phyloP scores from a whole-genome alignment of 441 rosid species.

The Populus hybrid region DNA sequence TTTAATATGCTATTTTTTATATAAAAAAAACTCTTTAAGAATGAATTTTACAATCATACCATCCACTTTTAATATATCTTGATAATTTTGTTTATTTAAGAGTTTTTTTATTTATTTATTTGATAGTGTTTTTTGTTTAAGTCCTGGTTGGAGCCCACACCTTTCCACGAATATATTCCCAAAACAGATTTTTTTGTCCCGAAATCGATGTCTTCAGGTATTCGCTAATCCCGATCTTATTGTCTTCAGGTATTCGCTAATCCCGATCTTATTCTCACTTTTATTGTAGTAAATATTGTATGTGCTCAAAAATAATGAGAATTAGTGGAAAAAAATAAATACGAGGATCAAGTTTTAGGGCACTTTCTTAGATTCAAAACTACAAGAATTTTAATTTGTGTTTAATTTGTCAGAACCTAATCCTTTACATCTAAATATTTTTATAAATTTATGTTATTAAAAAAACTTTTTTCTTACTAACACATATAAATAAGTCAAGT shows the following conservation, averaged over 20 bases:
- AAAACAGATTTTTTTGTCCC: constrained; percentile 2
- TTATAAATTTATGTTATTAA: too few relatives aligned
- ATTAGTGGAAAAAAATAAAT: too few relatives aligned
- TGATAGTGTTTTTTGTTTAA: background rate
- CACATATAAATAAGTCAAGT: too few relatives aligned
- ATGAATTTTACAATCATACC: constrained; percentile 13
- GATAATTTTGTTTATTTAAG: constrained; percentile 5
- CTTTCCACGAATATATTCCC: background rate
- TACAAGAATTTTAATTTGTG: too few relatives aligned
- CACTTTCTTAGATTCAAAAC: too few relatives aligned
- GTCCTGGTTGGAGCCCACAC: background rate
- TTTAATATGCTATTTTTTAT: too few relatives aligned
- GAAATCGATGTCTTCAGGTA: background rate
- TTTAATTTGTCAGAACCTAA: too few relatives aligned
- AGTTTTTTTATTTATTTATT: background rate
- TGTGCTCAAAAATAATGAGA: too few relatives aligned
- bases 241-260: background rate
- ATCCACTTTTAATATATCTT: constrained; percentile 12
- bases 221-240: background rate
- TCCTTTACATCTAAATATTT: too few relatives aligned
- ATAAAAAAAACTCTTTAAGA: background rate
- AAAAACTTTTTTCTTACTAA: too few relatives aligned
- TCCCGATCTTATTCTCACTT: background rate
- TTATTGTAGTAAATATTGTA: too few relatives aligned
- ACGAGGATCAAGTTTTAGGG: too few relatives aligned